Base-by-base conservation (phyloP, 2,329 filamentous ascomycete species). In the Penicillium sp. region DNA sequence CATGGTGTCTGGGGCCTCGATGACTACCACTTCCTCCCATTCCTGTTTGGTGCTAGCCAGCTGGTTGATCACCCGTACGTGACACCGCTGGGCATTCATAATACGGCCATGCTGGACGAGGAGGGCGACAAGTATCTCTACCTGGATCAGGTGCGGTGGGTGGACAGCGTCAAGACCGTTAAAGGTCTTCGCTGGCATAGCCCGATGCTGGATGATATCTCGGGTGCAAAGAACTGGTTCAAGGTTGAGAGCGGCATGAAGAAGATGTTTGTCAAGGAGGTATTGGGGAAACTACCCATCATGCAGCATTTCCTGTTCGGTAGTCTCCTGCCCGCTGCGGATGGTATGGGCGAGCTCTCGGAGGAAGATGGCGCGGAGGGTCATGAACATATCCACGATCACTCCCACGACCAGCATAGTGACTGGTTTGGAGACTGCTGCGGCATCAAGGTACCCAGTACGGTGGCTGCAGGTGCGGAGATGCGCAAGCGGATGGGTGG, bases 231-330 rank as follows among this genome's bases (percentile, higher is more conserved):
- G 68, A 88, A 79, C 33, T 98, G 93, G 93, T 75, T 72, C 57
- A 98, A 98, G 76, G 87, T 98, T 43, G 91, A 97, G 68, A 86
- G 80, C 24, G 93, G 93, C 6, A 97, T 98, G 95, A 81, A 88
- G 53, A 88, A 89, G 59, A 98, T 98, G 95, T 97, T 97, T 66
- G 80, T 92, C 44, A 88, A 86, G 35, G 93, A 98, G 71, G 92
- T 98, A 0, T 72, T 98, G 44, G 84, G 87, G 28, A 98, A 98
- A 71, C 69, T 98, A 47, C 93, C 93, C 0, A 92, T 98, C 38
- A 97, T 97, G 90, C 93, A 98, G 72, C 95, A 98, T 69, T 98
- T 98, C 62, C 66, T 98, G 47, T 98, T 98, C 65, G 93, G 93
- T 0, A 86, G 84, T 7, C 71, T 98, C 44, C 78, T 98, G 1